Evolutionary conservation across 1,284 basidiomycete species (phyloP), one percentile per base, ranked within the genome.

Genomic region (Pseudozyma sp.): DNA sequence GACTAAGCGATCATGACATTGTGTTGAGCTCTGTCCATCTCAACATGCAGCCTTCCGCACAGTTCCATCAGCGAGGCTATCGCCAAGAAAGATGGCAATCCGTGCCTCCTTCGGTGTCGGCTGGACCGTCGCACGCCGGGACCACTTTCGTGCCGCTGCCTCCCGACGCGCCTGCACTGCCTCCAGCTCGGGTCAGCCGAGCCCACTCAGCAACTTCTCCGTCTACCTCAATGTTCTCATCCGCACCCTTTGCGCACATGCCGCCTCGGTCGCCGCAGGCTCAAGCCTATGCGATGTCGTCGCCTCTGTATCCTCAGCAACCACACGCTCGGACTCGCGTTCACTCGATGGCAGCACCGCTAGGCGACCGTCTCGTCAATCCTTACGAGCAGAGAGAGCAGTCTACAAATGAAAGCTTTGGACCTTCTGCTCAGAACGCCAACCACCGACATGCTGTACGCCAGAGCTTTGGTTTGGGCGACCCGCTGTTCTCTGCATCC

Each of bases 381-480:
- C 68, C 68, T 4, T 55, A 66, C 39, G 63, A 71, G 34, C 56
- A 56, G 50, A 48, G 17, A 34, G 44, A 54, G 24, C 35, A 54
- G 4, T 19, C 7, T 2, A n/a, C 34, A 30, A 8, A 47, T 5
- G 9, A 31, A 8, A 37, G 7, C 14, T 31, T 2, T 29, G 17
- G 40, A 19, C 29, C n/a, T 7, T 3, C 30, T 1, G 19, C 16
- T 10, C 45, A 51, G 0, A 39, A 24, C 16, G n/a, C 52, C 1
- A n/a, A n/a, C 5, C 24, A 13, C 29, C 44, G 16, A 7, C 30
- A 29, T 31, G 29, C 54, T 42, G 7, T 48, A 7, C 46, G 53
- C 5, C 39, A 40, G 31, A 57, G 44, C 30, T 71, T 71, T 19
- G 68, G 68, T 7, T 63, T 54, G 7, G 63, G 68, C 4, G 68